Base-by-base conservation (phyloP, 176 grass and related monocot species). In the Miscanthus lutarioriparius region DNA sequence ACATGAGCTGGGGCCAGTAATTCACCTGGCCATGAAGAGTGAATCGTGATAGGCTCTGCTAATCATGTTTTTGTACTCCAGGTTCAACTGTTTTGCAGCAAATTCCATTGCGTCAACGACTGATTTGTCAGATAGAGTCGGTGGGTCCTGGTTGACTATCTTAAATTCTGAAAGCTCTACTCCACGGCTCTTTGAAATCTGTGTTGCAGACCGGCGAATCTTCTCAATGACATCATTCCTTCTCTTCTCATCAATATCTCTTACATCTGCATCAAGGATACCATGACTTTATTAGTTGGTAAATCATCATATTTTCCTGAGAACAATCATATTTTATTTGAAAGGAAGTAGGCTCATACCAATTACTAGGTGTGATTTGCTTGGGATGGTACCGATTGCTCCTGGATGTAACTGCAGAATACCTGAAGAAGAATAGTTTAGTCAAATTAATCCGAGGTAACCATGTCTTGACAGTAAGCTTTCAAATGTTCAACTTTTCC, bases 11-110 rank as follows among this genome's bases (percentile, higher is more conserved):
- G 35, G 43, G 6, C 2, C 1, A 37, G 6, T 65, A 80, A 67
- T 76, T 43, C 10, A 99, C 96, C 96, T 98, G 77, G 93, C 93
- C 96, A 98, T 94, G 91, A 98, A 98, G 30, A 98, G 96, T 26
- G 96, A 94, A 87, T 98, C 96, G 4, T 98, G 96, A 78, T 96
- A 98, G 84, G 96, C 96, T 89, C 93, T 95, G 86, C 93, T 96
- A 39, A 96, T 98, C 96, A 98, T 98, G 44, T 87, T 58, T 44
- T 91, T 95, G 61, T 94, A 94, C 59, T 74, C 66, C 22, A 94
- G 87, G 64, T 88, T 89, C 70, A 98, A 73, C 76, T 94, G 88
- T 73, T 84, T 84, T 54, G 89, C 58, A 36, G 89, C 83, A 86
- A 85, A 88, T 90, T 94, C 81, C 89, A 96, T 90, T 40, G 96